Evolutionary conservation across 1,284 basidiomycete genomes (phyloP), one percentile per base, ranked within the genome.

Genomic region (Cutaneotrichosporon cavernicola): DNA sequence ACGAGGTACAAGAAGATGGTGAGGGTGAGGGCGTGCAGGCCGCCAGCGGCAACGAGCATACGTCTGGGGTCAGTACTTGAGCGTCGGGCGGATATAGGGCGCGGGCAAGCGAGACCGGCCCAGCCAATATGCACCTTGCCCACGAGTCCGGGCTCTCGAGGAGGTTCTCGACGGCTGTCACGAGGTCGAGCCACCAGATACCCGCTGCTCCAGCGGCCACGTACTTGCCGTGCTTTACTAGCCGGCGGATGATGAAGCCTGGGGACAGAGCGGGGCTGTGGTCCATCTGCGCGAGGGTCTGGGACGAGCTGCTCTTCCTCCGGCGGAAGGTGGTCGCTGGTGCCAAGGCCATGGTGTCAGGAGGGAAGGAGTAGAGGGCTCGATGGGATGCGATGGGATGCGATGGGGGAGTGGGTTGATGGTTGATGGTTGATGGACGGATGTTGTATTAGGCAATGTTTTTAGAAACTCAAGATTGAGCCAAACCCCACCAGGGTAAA

Each of bases 1-100:
- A 78, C 75, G 49, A 81, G 75, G 62, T 81, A 81, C 36, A 81
- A 73, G 70, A 81, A 81, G 47, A 79, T 74, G 11, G 76, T 75
- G 13, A 78, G 65, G 1, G 78, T 80, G 31, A 73, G 46, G 10
- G 56, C 65, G 63, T 79, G 76, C 18, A 70, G 52, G 13, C 47
- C 55, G 30, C 69, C 30, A 4, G 69, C 62, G 7, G 62, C 58
- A 4, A 63, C 9, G 32, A 69, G 47, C 18, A 55, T 49, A 9
- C 63, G 65, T 13, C 65, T 69, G 57, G 18, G 2, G 63, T 68
- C 34, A 68, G 64, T 32, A 32, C 32, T 26, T 26, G 2, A 3
- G 26, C 26, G 31, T 10, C 36, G 2, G 49, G 7, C 10, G 22
- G 11, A 53, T 13, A n/a, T 36, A 11, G 16, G 32, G 22, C 49